Conservation (phyloP, 176 grass and related monocot genomes). For the Ensete ventricosum region DNA sequence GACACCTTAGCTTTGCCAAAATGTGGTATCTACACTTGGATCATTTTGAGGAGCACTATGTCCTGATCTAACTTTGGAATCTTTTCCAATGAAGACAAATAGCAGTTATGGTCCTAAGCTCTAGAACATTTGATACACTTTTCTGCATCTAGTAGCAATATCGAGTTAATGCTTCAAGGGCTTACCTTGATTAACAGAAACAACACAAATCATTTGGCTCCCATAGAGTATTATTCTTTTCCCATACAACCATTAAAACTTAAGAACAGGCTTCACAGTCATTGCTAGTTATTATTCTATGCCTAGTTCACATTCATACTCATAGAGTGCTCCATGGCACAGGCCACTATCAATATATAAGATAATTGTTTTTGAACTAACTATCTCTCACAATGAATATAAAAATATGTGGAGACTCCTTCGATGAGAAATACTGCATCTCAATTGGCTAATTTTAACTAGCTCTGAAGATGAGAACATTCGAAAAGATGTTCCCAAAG, state of each 20-base stretch:
- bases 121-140: conserved; percentile 2
- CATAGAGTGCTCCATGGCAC: neutral
- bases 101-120: neutral
- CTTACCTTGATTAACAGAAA: neutral
- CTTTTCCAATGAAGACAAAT: neutral
- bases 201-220: neutral
- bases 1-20: neutral
- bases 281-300: neutral
- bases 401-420: neutral
- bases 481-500: conserved; percentile 16
- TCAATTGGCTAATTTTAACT: neutral
- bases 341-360: neutral
- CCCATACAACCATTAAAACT: neutral
- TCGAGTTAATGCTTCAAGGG: neutral
- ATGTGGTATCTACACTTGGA: neutral
- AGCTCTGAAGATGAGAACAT: neutral
- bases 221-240: too few relatives aligned
- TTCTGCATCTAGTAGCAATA: neutral
- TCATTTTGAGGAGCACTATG: neutral
- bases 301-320: neutral
- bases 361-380: neutral
- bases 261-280: neutral
- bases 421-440: neutral
- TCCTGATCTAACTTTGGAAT: neutral
- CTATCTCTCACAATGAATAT: neutral